These are phyloP conservation scores for Monosporascus cannonballus DNA, from an alignment of 2,329 filamentous ascomycete species.

Conservation along the genomic window DNA sequence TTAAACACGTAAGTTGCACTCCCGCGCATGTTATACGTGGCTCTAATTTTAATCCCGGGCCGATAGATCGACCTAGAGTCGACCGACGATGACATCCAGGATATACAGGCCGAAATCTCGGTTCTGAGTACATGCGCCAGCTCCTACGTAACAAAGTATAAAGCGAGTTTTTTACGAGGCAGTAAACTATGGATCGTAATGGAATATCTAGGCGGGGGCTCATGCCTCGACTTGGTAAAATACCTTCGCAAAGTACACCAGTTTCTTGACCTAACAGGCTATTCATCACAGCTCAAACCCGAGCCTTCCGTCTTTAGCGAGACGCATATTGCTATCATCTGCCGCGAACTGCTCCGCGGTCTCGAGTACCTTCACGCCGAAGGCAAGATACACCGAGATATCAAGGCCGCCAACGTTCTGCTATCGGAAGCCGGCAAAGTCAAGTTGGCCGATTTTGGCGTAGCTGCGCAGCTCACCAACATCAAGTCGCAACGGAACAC, in stretches of 20 bases:
- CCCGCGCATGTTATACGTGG: background rate
- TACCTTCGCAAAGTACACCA: slow-evolving; percentile 1
- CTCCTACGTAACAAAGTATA: slow-evolving; percentile 92
- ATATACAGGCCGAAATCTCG: slow-evolving; percentile 96
- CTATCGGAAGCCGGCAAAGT: slow-evolving; percentile 86
- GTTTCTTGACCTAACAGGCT: slow-evolving; percentile 23
- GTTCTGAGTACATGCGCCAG: slow-evolving; percentile 93
- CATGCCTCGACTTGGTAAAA: slow-evolving; percentile 83
- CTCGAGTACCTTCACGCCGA: slow-evolving; percentile 91
- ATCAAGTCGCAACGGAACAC: slow-evolving; percentile 97
- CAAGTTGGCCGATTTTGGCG: slow-evolving; percentile 95
- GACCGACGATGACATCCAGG: slow-evolving; percentile 95
- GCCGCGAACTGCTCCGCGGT: slow-evolving; percentile 81
- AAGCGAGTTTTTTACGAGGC: slow-evolving; percentile 89
- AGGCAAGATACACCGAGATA: slow-evolving; percentile 93
- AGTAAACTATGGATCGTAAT: slow-evolving; percentile 99
- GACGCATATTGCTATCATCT: slow-evolving; percentile 87
- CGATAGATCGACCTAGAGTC: slow-evolving; percentile 93
- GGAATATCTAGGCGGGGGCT: slow-evolving; percentile 94
- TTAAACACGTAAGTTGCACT: slow-evolving; percentile 73
- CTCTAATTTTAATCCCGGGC: slow-evolving; percentile 6
- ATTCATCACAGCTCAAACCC: slow-evolving; percentile 67
- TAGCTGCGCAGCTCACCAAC: slow-evolving; percentile 92
- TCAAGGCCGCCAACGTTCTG: slow-evolving; percentile 95
- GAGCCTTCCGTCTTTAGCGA: slow-evolving; percentile 70